Base-by-base conservation (phyloP, 345 rosid genomes). In the Raphanus raphanistrum region DNA sequence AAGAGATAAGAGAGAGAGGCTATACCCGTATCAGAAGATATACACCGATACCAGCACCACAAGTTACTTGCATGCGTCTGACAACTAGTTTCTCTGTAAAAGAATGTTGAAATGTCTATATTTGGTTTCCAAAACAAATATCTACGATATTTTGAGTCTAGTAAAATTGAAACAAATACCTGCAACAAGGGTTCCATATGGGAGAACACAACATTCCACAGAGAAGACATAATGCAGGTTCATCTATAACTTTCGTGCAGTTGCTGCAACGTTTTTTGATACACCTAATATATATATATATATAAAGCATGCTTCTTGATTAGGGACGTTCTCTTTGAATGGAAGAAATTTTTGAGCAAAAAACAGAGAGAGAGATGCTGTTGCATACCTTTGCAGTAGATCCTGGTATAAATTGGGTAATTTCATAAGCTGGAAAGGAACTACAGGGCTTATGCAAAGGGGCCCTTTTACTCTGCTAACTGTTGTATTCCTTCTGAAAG, bases 151-250 rank as follows among this genome's bases (percentile, higher is more conserved):
- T 38, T 67, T 41, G 62, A 68, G 58, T 55, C 72, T 71, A 70
- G 28, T 43, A 9, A 71, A 68, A 72, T 77, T 45, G 38, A 68
- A 41, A 33, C 43, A 63, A 26, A 27, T 72, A 95, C 99, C 96
- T 92, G 99, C 97, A 92, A 84, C 98, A 95, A 6, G 83, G 16
- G 70, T 84, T 90, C 94, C 91, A 88, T 63, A 62, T 80, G 26
- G 92, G 86, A 45, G 89, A 87, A 89, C 98, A 92, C 79, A 92
- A 73, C 86, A 86, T 92, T 76, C 99, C 98, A 83, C 99, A 92
- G 11, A 95, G 81, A 31, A 95, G 84, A 84, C 99, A 95, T 59
- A 95, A 81, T 9, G 94, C 90, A 57, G 99, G 98, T 54, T 90
- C 98, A 2, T 77, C 86, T 25, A 88, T 58, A 16, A 73, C 72